phyloP scores from a whole-genome alignment of 2,329 filamentous ascomycete genomes.

The Phialophora macrospora region DNA sequence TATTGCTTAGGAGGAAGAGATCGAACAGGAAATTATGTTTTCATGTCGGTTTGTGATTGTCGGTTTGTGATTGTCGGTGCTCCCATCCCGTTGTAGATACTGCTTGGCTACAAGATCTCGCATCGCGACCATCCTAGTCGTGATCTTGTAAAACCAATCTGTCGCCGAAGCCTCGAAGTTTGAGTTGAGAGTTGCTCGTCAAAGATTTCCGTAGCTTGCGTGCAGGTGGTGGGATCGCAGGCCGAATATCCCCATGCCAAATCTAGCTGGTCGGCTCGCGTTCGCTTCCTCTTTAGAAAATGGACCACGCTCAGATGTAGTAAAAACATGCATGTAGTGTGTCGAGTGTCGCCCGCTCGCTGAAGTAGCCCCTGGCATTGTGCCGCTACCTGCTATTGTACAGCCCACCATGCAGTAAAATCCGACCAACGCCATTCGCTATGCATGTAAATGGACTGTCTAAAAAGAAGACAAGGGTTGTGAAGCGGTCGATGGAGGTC shows the following conservation, averaged over 20 bases:
- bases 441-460: conserved; percentile 28
- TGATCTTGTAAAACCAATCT: neutral
- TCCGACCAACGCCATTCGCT: conserved; percentile 36
- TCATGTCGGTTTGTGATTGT: neutral
- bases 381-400: conserved; percentile 26
- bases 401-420: conserved; percentile 17
- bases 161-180: neutral
- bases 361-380: neutral
- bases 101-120: neutral
- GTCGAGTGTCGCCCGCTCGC: conserved; percentile 10
- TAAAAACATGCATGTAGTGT: conserved; percentile 4
- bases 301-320: neutral
- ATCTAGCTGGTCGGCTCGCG: neutral
- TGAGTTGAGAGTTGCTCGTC: conserved; percentile 24
- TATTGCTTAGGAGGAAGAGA: neutral
- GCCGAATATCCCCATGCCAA: neutral
- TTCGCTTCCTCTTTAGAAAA: neutral
- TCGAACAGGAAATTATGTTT: neutral
- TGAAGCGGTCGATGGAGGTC: conserved; percentile 5
- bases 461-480: conserved; percentile 15
- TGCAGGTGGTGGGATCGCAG: neutral
- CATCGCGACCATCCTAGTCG: neutral
- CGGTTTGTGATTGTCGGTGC: neutral
- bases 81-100: neutral
- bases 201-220: neutral